Evolutionary conservation across 2,329 filamentous ascomycete genomes (phyloP).

Genomic region (Colletotrichum falcatum): DNA sequence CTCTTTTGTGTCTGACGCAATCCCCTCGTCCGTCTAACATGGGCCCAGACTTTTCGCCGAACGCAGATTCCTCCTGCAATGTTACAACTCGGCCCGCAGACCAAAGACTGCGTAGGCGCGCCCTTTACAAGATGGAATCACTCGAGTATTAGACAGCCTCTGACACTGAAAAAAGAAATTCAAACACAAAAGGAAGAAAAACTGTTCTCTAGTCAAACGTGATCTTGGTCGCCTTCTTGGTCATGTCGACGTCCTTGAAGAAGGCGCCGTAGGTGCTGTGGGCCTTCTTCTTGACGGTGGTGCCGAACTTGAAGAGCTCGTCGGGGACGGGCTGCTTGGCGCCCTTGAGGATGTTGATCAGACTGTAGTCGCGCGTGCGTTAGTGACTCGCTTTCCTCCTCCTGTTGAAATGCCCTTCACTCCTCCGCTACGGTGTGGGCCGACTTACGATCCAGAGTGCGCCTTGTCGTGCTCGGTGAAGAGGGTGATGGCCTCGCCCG

Average conservation of each 20-base stretch:
- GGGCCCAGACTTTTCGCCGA: conserved; percentile 65
- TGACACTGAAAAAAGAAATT: background rate
- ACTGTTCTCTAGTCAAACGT: conserved; percentile 74
- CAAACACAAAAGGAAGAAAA: background rate
- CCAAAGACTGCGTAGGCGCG: conserved; percentile 43
- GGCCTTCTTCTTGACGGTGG: conserved; percentile 98
- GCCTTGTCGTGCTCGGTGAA: conserved; percentile 97
- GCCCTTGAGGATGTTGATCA: conserved; percentile 95
- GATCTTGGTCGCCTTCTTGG: conserved; percentile 90
- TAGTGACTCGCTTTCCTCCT: conserved; percentile 12
- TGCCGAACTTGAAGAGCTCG: conserved; percentile 92
- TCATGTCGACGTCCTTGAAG: conserved; percentile 89
- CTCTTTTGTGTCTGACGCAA: conserved; percentile 14
- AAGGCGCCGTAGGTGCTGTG: conserved; percentile 96
- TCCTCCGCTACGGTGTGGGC: background rate
- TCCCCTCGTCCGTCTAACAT: conserved; percentile 35
- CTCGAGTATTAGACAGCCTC: background rate
- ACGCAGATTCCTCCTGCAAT: conserved; percentile 64
- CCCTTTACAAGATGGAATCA: background rate
- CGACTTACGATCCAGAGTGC: conserved; percentile 85
- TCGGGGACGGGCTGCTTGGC: conserved; percentile 93
- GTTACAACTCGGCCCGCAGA: conserved; percentile 57
- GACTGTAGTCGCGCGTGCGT: conserved; percentile 58
- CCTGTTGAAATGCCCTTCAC: no score
- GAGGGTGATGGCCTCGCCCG: conserved; percentile 88